These are phyloP conservation scores for Candolleomyces aberdarensis DNA, from an alignment of 768 basidiomycete species.

Conservation along the genomic window DNA sequence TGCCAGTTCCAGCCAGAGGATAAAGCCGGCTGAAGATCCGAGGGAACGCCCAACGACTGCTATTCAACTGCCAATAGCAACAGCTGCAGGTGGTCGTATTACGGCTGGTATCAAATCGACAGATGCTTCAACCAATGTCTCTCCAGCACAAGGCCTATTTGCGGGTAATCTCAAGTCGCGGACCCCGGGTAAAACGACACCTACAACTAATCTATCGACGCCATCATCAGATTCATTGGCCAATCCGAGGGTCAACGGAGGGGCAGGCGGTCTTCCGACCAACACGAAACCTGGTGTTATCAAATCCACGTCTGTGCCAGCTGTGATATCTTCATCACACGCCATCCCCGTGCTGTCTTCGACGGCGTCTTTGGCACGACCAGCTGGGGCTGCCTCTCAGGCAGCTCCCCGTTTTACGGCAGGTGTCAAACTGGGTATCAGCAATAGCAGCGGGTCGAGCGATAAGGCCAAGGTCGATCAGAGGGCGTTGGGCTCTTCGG, in stretches of 20 bases:
- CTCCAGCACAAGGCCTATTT: conserved; percentile 3
- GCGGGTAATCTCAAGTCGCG: conserved; percentile 2
- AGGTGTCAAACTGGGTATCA: conserved; percentile 1
- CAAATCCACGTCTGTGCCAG: conserved; percentile 68
- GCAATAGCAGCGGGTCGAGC: background rate
- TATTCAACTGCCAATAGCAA: background rate
- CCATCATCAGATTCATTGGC: conserved; percentile 7
- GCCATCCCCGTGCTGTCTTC: conserved; percentile 72
- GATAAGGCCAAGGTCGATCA: background rate
- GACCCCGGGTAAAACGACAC: conserved; percentile 8
- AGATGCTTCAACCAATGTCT: background rate
- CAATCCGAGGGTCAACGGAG: background rate
- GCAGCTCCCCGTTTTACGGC: conserved; percentile 3
- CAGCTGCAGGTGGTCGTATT: background rate
- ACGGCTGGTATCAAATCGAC: conserved; percentile 4
- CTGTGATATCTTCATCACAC: conserved; percentile 66
- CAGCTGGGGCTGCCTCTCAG: conserved; percentile 14
- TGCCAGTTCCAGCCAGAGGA: background rate
- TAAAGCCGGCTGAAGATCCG: background rate
- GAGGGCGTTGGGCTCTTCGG: background rate
- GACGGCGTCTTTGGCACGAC: conserved; percentile 71
- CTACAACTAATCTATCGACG: conserved; percentile 13
- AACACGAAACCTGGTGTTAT: conserved; percentile 35
- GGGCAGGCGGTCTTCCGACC: background rate
- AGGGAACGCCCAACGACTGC: background rate